Evolutionary conservation across 768 basidiomycete species (phyloP), one percentile per base, ranked within the genome.

Genomic region (Serendipita vermifera): DNA sequence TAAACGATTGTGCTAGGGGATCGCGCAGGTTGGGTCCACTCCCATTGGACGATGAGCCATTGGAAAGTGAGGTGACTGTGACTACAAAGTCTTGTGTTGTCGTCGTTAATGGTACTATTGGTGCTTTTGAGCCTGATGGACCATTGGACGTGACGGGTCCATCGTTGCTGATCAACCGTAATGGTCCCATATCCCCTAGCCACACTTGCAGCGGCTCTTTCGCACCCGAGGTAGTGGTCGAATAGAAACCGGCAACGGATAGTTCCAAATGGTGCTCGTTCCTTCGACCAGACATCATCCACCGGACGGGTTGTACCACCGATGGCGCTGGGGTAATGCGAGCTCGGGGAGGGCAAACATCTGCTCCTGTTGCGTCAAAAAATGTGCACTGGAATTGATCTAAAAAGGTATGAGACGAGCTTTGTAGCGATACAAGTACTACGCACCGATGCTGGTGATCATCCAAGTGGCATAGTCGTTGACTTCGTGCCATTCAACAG

Each of bases 391-490:
- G 87, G 69, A 91, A 92, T 69, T 91, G 90, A 55, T 89, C 88
- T 91, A 62, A 17, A 64, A 59, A 55, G 22, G 14, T 2, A 40
- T 56, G 29, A 26, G 48, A 32, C 7, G 35, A 22, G 57, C 54
- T 62, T 70, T 41, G 15, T 26, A 33, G 20, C 58, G 46, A 58
- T 38, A 20, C 38, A 53, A 48, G 20, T 33, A 48, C 20, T 20
- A 63, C 59, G 69, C 70, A 92, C 92, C 89, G 54, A 94, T 92
- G 35, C 92, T 89, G 61, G 91, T 89, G 62, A 96, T 92, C 11
- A 89, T 90, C 92, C 92, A 96, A 64, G 87, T 90, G 57, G 93
- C 72, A 73, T 90, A 93, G 66, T 96, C 92, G 66, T 96, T 91
- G 4, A 96, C 87, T 68, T 90, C 87, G 62, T 94, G 91, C 22